Conservation (phyloP, 257 asterid genomes). For the Dorcoceras hygrometricum region DNA sequence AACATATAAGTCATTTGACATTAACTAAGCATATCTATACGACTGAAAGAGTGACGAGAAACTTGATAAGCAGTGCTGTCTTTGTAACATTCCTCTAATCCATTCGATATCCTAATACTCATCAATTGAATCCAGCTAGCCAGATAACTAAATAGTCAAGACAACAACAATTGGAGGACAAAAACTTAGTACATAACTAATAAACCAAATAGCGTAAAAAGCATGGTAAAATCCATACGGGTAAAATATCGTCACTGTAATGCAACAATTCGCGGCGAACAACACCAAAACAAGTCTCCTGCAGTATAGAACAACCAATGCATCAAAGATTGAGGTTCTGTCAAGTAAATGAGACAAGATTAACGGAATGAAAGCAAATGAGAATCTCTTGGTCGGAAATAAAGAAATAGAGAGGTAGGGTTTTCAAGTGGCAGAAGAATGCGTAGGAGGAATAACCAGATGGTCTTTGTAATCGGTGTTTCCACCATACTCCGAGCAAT, state of each 20-base stretch:
- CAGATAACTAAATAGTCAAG: slow-evolving; percentile 1
- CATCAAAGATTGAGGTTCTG: background rate
- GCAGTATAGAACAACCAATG: slow-evolving; percentile 24
- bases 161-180: background rate
- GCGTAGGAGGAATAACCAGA: slow-evolving; percentile 53
- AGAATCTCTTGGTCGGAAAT: background rate
- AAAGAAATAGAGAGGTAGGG: slow-evolving; percentile 33
- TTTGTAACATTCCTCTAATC: background rate
- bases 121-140: background rate
- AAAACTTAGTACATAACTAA: background rate
- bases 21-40: background rate
- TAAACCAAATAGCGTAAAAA: too few species aligned
- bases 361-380: background rate
- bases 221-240: slow-evolving; percentile 36
- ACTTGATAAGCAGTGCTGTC: background rate
- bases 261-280: slow-evolving; percentile 87
- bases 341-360: background rate
- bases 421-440: slow-evolving; percentile 21
- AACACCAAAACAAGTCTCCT: slow-evolving; percentile 88
- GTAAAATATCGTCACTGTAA: slow-evolving; percentile 49
- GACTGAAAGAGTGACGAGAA: background rate
- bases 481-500: slow-evolving; percentile 83
- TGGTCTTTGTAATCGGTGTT: slow-evolving; percentile 81
- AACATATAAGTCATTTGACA: slow-evolving; percentile 7
- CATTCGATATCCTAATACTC: background rate